These are phyloP conservation scores for Rhodotorula graminis DNA, from an alignment of 768 basidiomycete species.

Conservation along the genomic window DNA sequence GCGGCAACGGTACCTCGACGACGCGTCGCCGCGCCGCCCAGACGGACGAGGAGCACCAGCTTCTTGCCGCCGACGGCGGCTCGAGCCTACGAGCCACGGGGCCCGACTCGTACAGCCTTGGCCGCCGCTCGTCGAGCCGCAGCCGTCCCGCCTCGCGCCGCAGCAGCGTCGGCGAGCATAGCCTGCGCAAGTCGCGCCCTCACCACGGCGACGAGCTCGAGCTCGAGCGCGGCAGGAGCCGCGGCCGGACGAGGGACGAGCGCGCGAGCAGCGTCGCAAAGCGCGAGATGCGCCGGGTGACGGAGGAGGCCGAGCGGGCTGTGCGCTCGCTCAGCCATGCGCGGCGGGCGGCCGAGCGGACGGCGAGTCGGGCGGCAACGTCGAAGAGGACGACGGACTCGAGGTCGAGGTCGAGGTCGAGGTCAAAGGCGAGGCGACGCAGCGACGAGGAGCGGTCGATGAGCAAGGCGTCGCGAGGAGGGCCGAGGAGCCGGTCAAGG, in stretches of 20 bases:
- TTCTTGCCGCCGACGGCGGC: no score
- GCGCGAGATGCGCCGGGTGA: background rate
- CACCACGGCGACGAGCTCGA: background rate
- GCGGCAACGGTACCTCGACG: no score
- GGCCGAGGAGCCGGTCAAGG: conserved; percentile 5
- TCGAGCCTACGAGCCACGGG: no score
- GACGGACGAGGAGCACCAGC: no score
- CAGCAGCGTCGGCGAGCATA: no score
- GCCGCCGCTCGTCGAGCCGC: no score
- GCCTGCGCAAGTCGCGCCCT: background rate
- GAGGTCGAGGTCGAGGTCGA: background rate
- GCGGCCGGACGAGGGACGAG: no score
- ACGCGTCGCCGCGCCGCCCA: no score
- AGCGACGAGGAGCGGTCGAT: background rate
- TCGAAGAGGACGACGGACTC: no score
- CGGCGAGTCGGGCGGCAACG: no score
- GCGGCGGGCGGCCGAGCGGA: background rate
- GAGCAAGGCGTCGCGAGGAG: background rate
- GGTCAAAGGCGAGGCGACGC: background rate
- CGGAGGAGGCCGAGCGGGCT: background rate
- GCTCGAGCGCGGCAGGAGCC: background rate
- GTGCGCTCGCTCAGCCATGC: background rate
- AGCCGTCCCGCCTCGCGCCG: no score
- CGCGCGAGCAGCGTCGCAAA: background rate
- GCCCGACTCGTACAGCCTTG: no score